Conservation (phyloP, 495 filamentous ascomycete genomes). For the Trichoderma parareesei region DNA sequence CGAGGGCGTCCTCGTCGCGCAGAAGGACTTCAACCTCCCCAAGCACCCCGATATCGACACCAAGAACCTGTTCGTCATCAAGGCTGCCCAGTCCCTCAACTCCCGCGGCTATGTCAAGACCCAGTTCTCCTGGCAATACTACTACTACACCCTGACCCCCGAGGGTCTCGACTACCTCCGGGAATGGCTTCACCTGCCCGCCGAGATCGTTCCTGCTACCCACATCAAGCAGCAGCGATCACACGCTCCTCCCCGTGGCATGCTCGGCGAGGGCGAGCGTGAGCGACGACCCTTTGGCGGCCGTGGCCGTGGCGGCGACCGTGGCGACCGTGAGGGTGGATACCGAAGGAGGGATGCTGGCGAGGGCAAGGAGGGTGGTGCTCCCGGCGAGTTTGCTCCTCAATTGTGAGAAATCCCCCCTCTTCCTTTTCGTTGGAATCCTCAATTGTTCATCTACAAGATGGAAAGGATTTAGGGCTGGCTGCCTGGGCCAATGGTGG, state of each 20-base stretch:
- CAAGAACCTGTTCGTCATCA: constrained; percentile 98
- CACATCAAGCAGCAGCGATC: constrained; percentile 99
- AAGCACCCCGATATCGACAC: constrained; percentile 94
- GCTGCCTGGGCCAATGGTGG: background rate
- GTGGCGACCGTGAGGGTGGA: constrained; percentile 77
- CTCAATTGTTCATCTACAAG: too few relatives aligned
- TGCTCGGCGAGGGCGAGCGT: constrained; percentile 88
- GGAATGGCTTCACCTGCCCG: constrained; percentile 99
- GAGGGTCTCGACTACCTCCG: constrained; percentile 99
- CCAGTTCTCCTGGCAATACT: constrained; percentile 99
- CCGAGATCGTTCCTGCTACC: constrained; percentile 97
- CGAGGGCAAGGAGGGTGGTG: constrained; percentile 91
- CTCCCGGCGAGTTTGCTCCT: constrained; percentile 90
- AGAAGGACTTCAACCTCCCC: constrained; percentile 94
- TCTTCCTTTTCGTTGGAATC: background rate
- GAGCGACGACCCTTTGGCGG: constrained; percentile 58
- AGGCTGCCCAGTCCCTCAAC: constrained; percentile 94
- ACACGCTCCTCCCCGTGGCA: constrained; percentile 94
- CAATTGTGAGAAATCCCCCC: constrained; percentile 57
- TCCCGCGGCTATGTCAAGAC: constrained; percentile 98
- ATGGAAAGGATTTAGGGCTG: too few relatives aligned
- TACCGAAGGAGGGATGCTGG: constrained; percentile 83
- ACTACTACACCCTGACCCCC: constrained; percentile 99
- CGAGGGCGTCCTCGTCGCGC: constrained; percentile 97
- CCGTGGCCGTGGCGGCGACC: constrained; percentile 50